Evolutionary conservation across 2,329 filamentous ascomycete genomes (phyloP).

Genomic region (Phialemoniopsis sp.): DNA sequence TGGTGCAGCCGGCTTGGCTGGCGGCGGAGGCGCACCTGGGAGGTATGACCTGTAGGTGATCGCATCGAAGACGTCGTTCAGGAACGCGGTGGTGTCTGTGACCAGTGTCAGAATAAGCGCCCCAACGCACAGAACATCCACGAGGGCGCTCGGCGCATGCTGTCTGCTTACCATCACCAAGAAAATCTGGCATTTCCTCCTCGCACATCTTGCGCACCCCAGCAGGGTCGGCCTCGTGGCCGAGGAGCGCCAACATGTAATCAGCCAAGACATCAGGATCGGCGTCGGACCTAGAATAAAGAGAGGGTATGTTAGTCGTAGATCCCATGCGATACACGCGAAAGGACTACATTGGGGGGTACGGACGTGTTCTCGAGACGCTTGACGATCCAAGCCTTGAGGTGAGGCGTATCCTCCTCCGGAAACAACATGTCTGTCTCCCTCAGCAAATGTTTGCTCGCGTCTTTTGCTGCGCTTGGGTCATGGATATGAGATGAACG

Average conservation of each 20-base stretch:
- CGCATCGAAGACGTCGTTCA: conserved; percentile 66
- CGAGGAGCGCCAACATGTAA: conserved; percentile 75
- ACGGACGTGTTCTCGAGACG: conserved; percentile 71
- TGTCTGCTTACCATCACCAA: conserved; percentile 56
- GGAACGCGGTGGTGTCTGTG: conserved; percentile 56
- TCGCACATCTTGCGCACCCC: conserved; percentile 65
- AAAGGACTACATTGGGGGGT: conserved; percentile 1
- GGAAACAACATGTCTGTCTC: conserved; percentile 51
- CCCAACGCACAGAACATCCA: too few species aligned
- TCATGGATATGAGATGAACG: too few species aligned
- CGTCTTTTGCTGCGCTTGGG: too few species aligned
- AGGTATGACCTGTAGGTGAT: conserved; percentile 59
- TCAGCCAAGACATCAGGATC: conserved; percentile 80
- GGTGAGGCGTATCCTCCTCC: conserved; percentile 55
- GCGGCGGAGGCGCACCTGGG: conserved; percentile 46
- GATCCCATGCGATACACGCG: neutral
- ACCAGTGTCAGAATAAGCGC: neutral
- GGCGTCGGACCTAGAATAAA: conserved; percentile 62
- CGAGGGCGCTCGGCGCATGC: too few species aligned
- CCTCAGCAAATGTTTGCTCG: too few species aligned
- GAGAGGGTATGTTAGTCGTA: neutral
- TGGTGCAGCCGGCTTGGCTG: conserved; percentile 13
- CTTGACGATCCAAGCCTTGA: conserved; percentile 77
- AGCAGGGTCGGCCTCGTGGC: conserved; percentile 62
- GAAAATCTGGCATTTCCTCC: conserved; percentile 70